Evolutionary conservation across 2,329 filamentous ascomycete genomes (phyloP), one percentile per base, ranked within the genome.

Genomic region (Ophiocordyceps camponoti-rufipedis): DNA sequence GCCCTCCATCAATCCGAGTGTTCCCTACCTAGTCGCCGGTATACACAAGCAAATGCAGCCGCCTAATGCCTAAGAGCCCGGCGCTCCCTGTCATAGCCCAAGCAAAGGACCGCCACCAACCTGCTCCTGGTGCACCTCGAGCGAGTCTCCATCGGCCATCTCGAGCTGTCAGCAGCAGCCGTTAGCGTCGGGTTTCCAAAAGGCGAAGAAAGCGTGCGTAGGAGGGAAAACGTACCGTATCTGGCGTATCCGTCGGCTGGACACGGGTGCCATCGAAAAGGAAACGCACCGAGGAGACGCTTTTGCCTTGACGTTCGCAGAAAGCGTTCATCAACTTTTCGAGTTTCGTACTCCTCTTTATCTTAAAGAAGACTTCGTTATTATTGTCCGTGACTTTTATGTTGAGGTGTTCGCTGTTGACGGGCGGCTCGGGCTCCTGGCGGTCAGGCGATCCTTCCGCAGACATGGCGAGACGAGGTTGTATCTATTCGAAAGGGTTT

Each of bases 281-380:
- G 64, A 98, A 98, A 29, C 91, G 82, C 42, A 96, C 89, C 5
- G 85, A 89, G 32, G 71, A 76, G 7, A 80, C 68, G 32, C 81
- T 78, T 71, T 96, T 96, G 55, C 91, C 91, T 62, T 95, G 88
- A 23, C 91, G 78, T 54, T 96, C 89, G 64, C 91, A 98, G 64
- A 96, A 98, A 18, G 91, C 91, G 50, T 86, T 82, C 91, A 98
- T 98, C 46, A 98, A 72, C 71, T 98, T 98, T 68, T 94, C 91
- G 1, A 98, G 76, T 62, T 87, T 85, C 1, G 91, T 98, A 19
- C 82, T 87, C 35, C 88, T 78, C 80, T 98, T 98, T 70, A 98
- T 98, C 73, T 98, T 98, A 73, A 98, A 98, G 65, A 96, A 98
- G 56, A 98, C 89, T 62, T 98, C 91, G 62, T 98, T 98, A 70